Evolutionary conservation across 768 basidiomycete genomes (phyloP).

Genomic region (Leccinum variicolor): DNA sequence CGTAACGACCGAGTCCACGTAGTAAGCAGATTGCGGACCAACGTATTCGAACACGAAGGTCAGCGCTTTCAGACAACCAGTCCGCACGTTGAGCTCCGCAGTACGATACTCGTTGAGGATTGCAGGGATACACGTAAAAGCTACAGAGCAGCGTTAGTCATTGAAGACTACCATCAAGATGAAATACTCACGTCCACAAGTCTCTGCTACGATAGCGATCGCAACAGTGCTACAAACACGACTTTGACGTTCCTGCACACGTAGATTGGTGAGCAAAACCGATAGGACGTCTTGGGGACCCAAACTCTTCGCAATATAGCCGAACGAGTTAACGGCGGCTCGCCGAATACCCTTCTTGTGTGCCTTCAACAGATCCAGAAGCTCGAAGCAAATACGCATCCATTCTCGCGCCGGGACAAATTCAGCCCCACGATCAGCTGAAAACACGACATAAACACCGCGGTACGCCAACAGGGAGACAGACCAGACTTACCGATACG

Average conservation of each 20-base stretch:
- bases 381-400: slow-evolving; percentile 99
- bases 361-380: slow-evolving; percentile 94
- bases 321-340: slow-evolving; percentile 98
- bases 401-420: slow-evolving; percentile 98
- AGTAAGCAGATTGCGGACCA: slow-evolving; percentile 94
- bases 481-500: slow-evolving; percentile 61
- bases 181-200: slow-evolving; percentile 63
- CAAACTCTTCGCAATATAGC: slow-evolving; percentile 98
- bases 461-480: neutral
- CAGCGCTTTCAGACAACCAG: slow-evolving; percentile 96
- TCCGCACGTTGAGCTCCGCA: slow-evolving; percentile 96
- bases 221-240: slow-evolving; percentile 99
- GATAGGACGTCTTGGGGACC: slow-evolving; percentile 98
- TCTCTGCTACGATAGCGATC: slow-evolving; percentile 93
- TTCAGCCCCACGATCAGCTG: slow-evolving; percentile 97
- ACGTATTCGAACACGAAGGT: slow-evolving; percentile 99
- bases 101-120: slow-evolving; percentile 99
- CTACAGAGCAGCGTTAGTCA: slow-evolving; percentile 31
- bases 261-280: slow-evolving; percentile 92
- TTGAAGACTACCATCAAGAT: neutral
- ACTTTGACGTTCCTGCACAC: slow-evolving; percentile 98
- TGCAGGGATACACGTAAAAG: slow-evolving; percentile 98
- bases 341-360: slow-evolving; percentile 99
- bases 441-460: slow-evolving; percentile 1
- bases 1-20: slow-evolving; percentile 94